Evolutionary conservation across 2,329 filamentous ascomycete species (phyloP).

Genomic region (Ilyonectria destructans): DNA sequence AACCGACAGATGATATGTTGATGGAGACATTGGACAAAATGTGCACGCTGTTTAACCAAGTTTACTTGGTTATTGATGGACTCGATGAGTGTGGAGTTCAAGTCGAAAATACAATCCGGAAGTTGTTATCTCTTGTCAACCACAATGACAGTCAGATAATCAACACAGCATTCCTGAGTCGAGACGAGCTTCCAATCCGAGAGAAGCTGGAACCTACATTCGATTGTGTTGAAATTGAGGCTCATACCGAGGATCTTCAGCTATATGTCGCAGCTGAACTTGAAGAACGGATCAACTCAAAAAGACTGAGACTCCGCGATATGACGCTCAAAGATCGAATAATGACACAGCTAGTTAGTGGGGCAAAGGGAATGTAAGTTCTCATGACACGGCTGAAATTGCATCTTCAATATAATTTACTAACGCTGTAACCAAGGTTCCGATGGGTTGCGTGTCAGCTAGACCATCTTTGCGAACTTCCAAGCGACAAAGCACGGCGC

Average conservation of each 20-base stretch:
- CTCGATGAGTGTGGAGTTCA: conserved; percentile 17
- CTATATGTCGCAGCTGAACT: conserved; percentile 17
- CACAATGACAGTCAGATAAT: background rate
- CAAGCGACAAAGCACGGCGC: background rate
- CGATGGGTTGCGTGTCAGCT: conserved; percentile 30
- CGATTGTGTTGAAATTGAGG: conserved; percentile 13
- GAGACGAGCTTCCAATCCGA: conserved; percentile 21
- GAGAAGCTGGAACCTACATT: background rate
- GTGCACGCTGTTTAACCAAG: background rate
- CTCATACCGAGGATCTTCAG: conserved; percentile 26
- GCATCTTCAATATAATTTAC: no score
- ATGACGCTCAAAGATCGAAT: conserved; percentile 17
- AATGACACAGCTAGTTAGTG: background rate
- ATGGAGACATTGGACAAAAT: background rate
- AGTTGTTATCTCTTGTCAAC: background rate
- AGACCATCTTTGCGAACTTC: conserved; percentile 20
- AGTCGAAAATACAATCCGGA: background rate
- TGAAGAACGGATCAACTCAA: background rate
- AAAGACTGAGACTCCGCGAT: background rate
- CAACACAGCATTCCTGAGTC: conserved; percentile 16
- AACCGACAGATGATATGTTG: background rate
- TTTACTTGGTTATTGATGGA: conserved; percentile 4
- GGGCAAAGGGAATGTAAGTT: conserved; percentile 23
- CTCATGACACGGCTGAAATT: no score
- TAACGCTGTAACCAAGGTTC: conserved; percentile 11